Base-by-base conservation (phyloP, 805 yeast genomes). In the Kodamaea leandrae region DNA sequence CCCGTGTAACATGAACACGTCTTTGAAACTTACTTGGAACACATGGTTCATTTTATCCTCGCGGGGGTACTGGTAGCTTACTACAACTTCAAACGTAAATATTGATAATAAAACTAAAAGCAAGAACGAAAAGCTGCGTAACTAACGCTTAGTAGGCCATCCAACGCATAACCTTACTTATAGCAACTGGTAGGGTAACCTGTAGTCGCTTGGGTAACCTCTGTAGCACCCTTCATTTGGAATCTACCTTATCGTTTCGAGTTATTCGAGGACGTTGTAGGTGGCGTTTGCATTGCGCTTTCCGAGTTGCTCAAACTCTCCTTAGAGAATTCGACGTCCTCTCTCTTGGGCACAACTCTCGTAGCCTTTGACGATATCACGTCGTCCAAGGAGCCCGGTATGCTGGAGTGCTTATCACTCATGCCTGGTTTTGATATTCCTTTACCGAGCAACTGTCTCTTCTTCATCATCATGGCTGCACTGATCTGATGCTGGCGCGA, bases 401-500 rank as follows among this genome's bases (percentile, higher is more conserved):
- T 30, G 8, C 25, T 15, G 15, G 26, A 2, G 9, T 32, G 39
- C 33, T 45, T 39, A 13, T 16, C 43, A 32, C 13, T 27, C 37
- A 12, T 30, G 39, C 30, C 29, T 35, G 32, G 39, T 18, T 35
- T 33, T 20, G 34, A 21, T 30, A 33, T 33, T 19, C 47, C 36
- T 36, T 21, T 46, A 13, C 47, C 51, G 32, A 44, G 52, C 49
- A 63, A 46, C 43, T 57, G 63, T 13, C 55, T 51, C 40, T 61
- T 53, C 44, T 63, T 63, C 43, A 53, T 51, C 66, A 60, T 60
- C 66, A 63, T 61, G 23, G 55, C 50, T 8, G 63, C 57, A 40
- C 63, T 60, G 13, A 56, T 55, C 10, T 60, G 58, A 37, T 61
- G 67, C 40, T 63, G 69, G 13, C 68, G 48, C 10, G 48, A 51